These are phyloP conservation scores for Phaeosphaeria sp. DNA, from an alignment of 2,329 filamentous ascomycete genomes.

Conservation along the genomic window DNA sequence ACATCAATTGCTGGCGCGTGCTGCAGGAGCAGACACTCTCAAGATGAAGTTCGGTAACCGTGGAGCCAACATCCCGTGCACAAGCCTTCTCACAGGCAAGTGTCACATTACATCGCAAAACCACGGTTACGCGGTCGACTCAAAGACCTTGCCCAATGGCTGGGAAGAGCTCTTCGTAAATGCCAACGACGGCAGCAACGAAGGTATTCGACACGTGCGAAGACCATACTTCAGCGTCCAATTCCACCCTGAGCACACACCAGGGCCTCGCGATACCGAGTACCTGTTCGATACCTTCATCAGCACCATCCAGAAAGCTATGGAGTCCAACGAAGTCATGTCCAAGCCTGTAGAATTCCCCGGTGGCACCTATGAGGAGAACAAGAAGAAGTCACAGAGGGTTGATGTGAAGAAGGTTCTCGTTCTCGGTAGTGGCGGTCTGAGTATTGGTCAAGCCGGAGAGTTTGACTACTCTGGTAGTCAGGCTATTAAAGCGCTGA, in stretches of 20 bases:
- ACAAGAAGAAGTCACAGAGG: conserved; percentile 75
- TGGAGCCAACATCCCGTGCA: conserved; percentile 98
- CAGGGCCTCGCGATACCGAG: conserved; percentile 93
- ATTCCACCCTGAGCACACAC: conserved; percentile 97
- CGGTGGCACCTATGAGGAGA: conserved; percentile 81
- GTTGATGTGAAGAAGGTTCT: conserved; percentile 93
- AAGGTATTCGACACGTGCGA: conserved; percentile 87
- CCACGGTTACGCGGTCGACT: conserved; percentile 93
- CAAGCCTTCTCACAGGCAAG: conserved; percentile 90
- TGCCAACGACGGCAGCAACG: conserved; percentile 97
- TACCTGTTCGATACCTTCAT: conserved; percentile 98
- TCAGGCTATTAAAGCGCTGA: conserved; percentile 97
- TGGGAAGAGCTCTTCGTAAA: conserved; percentile 98
- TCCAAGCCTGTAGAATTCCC: conserved; percentile 82
- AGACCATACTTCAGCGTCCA: conserved; percentile 99
- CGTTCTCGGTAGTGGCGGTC: conserved; percentile 89
- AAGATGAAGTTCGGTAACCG: conserved; percentile 99
- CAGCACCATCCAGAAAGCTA: conserved; percentile 75
- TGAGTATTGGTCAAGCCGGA: conserved; percentile 96
- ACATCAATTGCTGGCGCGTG: conserved; percentile 89
- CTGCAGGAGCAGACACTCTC: conserved; percentile 80
- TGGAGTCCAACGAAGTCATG: conserved; percentile 71
- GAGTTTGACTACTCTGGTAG: conserved; percentile 99
- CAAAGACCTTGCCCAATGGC: conserved; percentile 72
- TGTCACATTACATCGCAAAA: conserved; percentile 99